Conservation (phyloP, 225 moss, liverwort and hornwort species). For the Pseudisothecium myosuroides region DNA sequence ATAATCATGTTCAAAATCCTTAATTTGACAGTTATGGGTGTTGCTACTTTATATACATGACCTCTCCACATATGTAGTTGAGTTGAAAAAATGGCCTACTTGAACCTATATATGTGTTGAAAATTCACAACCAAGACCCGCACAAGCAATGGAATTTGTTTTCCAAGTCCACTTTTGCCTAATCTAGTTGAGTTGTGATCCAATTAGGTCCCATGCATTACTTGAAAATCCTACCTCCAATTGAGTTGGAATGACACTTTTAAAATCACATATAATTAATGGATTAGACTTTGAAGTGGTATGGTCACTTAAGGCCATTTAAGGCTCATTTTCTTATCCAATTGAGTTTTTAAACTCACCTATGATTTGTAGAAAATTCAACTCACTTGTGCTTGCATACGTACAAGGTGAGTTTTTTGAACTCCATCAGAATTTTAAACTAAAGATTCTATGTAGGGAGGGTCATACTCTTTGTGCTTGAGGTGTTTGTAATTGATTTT, state of each 20-base stretch:
- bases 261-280: neutral
- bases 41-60: too few species aligned
- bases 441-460: neutral
- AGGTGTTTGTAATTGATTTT: neutral
- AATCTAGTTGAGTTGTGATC: neutral
- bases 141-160: neutral
- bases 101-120: too few species aligned
- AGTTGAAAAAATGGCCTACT: neutral
- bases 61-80: neutral
- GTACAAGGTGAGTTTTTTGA: neutral
- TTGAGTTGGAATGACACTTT: neutral
- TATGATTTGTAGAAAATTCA: neutral
- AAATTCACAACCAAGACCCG: neutral
- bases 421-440: neutral
- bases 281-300: neutral
- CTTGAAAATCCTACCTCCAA: neutral
- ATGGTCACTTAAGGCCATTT: neutral
- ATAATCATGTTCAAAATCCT: too few species aligned
- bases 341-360: neutral
- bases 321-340: neutral
- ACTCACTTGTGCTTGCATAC: accelerated
- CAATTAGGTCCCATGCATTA: neutral
- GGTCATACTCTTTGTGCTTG: neutral
- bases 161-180: neutral
- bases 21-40: too few species aligned